phyloP scores from a whole-genome alignment of 257 asterid genomes.

The Solanum bulbocastanum region DNA sequence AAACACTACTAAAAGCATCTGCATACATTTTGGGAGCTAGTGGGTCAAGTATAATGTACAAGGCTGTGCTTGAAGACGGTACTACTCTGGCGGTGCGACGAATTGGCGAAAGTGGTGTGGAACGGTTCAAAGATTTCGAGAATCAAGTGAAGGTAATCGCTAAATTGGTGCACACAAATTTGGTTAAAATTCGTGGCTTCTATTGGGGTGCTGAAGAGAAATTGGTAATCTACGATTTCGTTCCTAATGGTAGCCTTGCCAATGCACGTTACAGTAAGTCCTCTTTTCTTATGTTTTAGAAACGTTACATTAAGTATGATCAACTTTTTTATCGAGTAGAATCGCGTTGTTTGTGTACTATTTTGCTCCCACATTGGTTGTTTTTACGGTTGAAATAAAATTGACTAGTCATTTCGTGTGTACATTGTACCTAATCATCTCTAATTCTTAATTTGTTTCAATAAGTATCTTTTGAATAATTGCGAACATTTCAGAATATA shows the following conservation, averaged over 20 bases:
- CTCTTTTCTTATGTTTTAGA: neutral
- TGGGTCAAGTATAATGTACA: constrained; percentile 91
- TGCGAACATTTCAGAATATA: neutral
- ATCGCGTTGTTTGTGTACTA: neutral
- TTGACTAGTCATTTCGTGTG: neutral
- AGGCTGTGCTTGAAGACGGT: constrained; percentile 89
- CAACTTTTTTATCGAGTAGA: neutral
- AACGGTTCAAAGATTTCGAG: constrained; percentile 78
- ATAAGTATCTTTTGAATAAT: neutral
- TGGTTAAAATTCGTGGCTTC: constrained; percentile 81
- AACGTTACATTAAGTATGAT: neutral
- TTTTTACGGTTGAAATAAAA: neutral
- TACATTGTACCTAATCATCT: neutral
- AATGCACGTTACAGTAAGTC: constrained; percentile 81
- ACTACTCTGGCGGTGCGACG: constrained; percentile 73
- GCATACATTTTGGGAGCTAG: constrained; percentile 88
- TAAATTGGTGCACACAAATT: constrained; percentile 74
- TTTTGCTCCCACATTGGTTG: neutral
- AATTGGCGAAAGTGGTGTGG: constrained; percentile 79
- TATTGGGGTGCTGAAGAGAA: constrained; percentile 94
- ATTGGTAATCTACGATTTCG: constrained; percentile 84
- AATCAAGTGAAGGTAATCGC: constrained; percentile 68
- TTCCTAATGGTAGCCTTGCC: constrained; percentile 92
- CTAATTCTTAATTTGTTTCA: neutral
- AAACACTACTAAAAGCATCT: constrained; percentile 80